Evolutionary conservation across 176 grass and related monocot species (phyloP).

Genomic region (Tuctoria greenei): DNA sequence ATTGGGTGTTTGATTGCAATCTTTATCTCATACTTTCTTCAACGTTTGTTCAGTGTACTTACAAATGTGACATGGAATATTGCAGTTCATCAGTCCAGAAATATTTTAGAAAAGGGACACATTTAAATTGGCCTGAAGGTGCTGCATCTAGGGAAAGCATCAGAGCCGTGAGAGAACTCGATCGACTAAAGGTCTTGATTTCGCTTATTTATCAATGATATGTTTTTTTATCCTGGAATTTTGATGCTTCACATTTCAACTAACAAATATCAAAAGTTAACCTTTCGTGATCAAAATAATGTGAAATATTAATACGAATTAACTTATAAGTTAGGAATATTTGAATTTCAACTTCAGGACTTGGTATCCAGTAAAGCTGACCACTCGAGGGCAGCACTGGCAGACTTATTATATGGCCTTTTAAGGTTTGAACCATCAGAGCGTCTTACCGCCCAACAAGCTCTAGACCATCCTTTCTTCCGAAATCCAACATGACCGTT

Average conservation of each 20-base stretch:
- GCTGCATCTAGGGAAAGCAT: slow-evolving; percentile 91
- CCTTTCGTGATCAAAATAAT: not conserved
- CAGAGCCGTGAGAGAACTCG: slow-evolving; percentile 73
- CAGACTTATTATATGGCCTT: slow-evolving; percentile 60
- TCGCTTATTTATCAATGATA: not conserved
- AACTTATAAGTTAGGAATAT: slow-evolving; percentile 10
- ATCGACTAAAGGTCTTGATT: slow-evolving; percentile 66
- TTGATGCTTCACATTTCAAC: not conserved
- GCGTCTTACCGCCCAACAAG: slow-evolving; percentile 74
- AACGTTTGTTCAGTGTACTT: slow-evolving; percentile 18
- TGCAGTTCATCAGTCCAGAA: slow-evolving; percentile 82
- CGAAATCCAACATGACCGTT: slow-evolving; percentile 33
- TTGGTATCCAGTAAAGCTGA: slow-evolving; percentile 60
- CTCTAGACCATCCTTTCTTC: slow-evolving; percentile 90
- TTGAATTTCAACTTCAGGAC: slow-evolving; percentile 49
- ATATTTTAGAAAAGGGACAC: slow-evolving; percentile 75
- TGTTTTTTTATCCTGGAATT: not conserved
- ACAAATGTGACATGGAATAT: slow-evolving; percentile 28
- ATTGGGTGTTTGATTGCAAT: not conserved
- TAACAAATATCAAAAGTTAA: not conserved
- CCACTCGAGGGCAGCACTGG: slow-evolving; percentile 52
- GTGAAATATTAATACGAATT: not conserved
- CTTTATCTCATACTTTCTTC: not conserved
- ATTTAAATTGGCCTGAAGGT: slow-evolving; percentile 95
- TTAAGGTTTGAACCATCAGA: slow-evolving; percentile 81